Percentiles rank a stretch among this genome's conserved stretches.
Conservation (phyloP, 129 eudicot species). For the Artemisia annua region DNA sequence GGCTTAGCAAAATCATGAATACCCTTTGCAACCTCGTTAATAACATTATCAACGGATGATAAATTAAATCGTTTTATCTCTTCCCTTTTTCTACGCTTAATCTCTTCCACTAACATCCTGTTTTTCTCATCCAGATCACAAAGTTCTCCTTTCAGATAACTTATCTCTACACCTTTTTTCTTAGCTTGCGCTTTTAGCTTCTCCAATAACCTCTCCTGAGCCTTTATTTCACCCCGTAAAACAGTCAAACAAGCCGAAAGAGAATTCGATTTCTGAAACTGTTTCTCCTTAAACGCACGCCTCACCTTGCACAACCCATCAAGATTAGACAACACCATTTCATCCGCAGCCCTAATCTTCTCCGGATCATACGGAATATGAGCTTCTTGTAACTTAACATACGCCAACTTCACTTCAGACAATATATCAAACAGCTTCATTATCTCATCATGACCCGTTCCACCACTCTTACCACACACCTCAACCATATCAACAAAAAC, state of each 20-base stretch:
- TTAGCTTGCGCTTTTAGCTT: slow-evolving; percentile 46
- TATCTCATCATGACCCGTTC: slow-evolving; percentile 52
- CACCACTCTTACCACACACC: slow-evolving; percentile 26
- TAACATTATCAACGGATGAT: slow-evolving; percentile 43
- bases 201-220: slow-evolving; percentile 48
- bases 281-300: slow-evolving; percentile 59
- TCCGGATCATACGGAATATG: slow-evolving; percentile 54
- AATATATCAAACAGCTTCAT: slow-evolving; percentile 49
- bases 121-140: slow-evolving; percentile 44
- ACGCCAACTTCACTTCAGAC: slow-evolving; percentile 58
- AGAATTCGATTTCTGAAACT: slow-evolving; percentile 40
- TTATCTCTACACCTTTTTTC: slow-evolving; percentile 40
- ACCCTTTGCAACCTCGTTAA: slow-evolving; percentile 48
- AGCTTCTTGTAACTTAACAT: slow-evolving; percentile 78
- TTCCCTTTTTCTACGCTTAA: slow-evolving; percentile 37
- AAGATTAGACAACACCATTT: slow-evolving; percentile 45
- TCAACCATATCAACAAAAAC: slow-evolving; percentile 38
- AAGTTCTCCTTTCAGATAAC: slow-evolving; percentile 34
- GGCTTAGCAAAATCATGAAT: slow-evolving; percentile 79
- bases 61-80: slow-evolving; percentile 19
- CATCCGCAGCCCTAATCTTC: slow-evolving; percentile 56
- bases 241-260: slow-evolving; percentile 45
- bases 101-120: slow-evolving; percentile 34
- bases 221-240: slow-evolving; percentile 50
- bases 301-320: slow-evolving; percentile 50